Evolutionary conservation across 345 rosid genomes (phyloP).

Genomic region (Eucalyptus sp.): DNA sequence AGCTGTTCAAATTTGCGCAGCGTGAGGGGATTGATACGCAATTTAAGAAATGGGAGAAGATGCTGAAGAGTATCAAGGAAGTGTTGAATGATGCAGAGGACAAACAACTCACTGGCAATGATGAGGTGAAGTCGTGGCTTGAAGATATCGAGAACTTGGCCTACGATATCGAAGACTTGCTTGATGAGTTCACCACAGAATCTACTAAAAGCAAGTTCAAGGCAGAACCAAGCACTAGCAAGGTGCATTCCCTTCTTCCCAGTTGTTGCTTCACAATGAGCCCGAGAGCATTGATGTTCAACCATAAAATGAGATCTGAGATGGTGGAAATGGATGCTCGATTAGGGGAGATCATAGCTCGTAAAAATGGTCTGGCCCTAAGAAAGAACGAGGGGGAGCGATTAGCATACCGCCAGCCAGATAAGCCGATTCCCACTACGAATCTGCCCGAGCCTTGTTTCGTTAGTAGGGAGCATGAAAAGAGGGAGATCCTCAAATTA

Average conservation of each 20-base stretch:
- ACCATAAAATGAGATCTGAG: neutral
- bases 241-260: neutral
- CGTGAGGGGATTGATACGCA: neutral
- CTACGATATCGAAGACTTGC: neutral
- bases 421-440: neutral
- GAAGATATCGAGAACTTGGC: neutral
- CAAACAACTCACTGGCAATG: fast-evolving
- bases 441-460: fast-evolving
- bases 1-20: neutral
- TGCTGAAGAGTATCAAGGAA: neutral
- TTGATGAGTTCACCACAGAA: neutral
- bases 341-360: neutral
- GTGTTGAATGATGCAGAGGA: neutral
- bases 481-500: neutral
- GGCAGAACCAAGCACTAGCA: neutral
- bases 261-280: neutral
- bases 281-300: neutral
- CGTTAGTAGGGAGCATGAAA: neutral
- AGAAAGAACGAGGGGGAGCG: neutral
- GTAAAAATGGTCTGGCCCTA: neutral
- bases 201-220: fast-evolving
- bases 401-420: fast-evolving
- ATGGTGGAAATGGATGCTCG: fast-evolving
- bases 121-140: neutral
- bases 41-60: neutral